Conservation (phyloP, 148 eudicot species). For the Rhododendron ovatum region DNA sequence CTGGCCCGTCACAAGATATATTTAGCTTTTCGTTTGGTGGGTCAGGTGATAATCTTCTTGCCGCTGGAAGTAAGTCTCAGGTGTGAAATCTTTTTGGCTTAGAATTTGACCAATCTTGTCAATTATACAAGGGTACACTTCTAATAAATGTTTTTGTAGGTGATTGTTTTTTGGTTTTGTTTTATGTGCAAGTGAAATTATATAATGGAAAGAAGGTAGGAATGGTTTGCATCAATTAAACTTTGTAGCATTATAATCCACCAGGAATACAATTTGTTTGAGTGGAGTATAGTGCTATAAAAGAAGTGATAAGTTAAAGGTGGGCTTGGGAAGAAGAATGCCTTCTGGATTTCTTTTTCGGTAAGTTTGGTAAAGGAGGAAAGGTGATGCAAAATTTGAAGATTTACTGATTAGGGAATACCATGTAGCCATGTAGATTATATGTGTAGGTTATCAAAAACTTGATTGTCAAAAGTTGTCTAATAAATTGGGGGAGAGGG, state of each 20-base stretch:
- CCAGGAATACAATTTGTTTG: background rate
- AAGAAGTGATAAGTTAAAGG: background rate
- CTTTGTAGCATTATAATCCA: background rate
- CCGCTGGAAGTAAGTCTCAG: constrained; percentile 90
- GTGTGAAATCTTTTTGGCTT: constrained; percentile 24
- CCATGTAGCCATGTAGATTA: background rate
- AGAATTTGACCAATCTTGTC: background rate
- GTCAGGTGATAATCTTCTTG: constrained; percentile 62
- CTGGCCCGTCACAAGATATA: constrained; percentile 72
- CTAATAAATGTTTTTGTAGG: background rate
- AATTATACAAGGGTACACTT: background rate
- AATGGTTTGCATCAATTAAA: background rate
- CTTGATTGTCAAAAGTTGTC: background rate
- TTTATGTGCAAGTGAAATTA: background rate
- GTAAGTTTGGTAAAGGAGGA: background rate
- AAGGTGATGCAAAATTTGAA: background rate
- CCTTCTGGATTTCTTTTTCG: background rate
- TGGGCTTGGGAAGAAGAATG: background rate
- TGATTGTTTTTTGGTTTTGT: background rate
- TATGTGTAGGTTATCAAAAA: background rate
- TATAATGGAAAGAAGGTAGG: background rate
- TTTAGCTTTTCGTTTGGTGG: constrained; percentile 82
- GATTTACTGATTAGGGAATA: background rate
- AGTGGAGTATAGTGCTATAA: background rate
- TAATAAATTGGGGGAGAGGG: background rate